Percentiles rank a stretch among this genome's conserved stretches.
phyloP scores from a whole-genome alignment of 768 basidiomycete genomes.

The Trametes cubensis region DNA sequence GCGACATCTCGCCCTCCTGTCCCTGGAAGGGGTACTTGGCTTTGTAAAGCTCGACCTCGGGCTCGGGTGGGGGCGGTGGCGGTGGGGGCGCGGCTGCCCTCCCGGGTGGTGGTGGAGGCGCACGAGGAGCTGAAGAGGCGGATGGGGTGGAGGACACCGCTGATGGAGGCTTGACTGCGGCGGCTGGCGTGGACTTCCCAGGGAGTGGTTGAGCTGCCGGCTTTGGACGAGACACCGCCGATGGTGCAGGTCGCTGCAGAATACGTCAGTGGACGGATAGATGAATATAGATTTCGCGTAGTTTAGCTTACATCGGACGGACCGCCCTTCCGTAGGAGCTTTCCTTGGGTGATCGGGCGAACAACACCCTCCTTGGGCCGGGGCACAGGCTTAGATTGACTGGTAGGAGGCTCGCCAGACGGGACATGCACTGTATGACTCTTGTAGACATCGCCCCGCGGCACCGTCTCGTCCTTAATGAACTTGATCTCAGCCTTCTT shows the following conservation, averaged over 20 bases:
- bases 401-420: constrained; percentile 83
- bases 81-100: constrained; percentile 45
- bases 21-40: constrained; percentile 93
- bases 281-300: too few species aligned
- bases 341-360: constrained; percentile 83
- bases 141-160: constrained; percentile 40
- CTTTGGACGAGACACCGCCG: constrained; percentile 44
- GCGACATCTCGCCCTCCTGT: constrained; percentile 87
- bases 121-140: constrained; percentile 44
- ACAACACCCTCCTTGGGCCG: constrained; percentile 87
- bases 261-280: background rate
- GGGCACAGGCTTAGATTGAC: constrained; percentile 81
- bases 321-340: constrained; percentile 76
- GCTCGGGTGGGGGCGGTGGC: constrained; percentile 54
- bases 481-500: constrained; percentile 88
- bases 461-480: constrained; percentile 84
- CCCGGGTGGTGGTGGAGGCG: constrained; percentile 46
- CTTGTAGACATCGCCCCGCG: constrained; percentile 85
- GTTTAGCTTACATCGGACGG: constrained; percentile 49
- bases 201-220: constrained; percentile 69
- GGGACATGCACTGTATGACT: constrained; percentile 87
- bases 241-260: constrained; percentile 44
- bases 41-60: constrained; percentile 75
- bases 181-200: constrained; percentile 50
- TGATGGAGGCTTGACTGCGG: constrained; percentile 38